Percentiles rank a stretch among this genome's conserved stretches.
Conservation (phyloP, 306 rosid genomes). For the Leucaena leucocephala region DNA sequence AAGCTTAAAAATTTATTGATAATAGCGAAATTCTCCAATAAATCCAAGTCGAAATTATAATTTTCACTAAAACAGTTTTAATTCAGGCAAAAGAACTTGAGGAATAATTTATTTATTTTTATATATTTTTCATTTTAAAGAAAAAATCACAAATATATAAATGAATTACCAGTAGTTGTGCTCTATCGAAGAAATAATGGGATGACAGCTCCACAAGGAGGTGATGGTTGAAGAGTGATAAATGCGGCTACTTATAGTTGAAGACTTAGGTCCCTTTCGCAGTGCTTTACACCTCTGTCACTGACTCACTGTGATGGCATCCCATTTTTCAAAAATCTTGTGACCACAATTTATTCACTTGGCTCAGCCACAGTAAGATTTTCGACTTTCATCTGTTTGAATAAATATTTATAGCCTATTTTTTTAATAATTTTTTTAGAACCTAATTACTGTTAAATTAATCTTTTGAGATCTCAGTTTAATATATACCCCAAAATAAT, state of each 20-base stretch:
- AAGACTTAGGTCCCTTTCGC: not conserved
- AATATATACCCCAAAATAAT: too few species aligned
- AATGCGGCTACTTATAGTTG: not conserved
- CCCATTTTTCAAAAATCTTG: too few species aligned
- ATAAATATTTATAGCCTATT: too few species aligned
- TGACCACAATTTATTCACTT: too few species aligned
- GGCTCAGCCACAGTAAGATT: too few species aligned
- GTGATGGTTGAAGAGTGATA: not conserved
- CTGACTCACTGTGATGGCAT: too few species aligned
- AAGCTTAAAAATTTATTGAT: too few species aligned
- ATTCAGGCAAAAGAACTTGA: not conserved
- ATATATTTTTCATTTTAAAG: not conserved
- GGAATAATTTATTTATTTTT: not conserved
- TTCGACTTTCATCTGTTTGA: too few species aligned
- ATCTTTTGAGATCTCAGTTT: too few species aligned
- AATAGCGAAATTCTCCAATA: not conserved
- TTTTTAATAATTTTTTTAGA: too few species aligned
- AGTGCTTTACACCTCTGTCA: too few species aligned
- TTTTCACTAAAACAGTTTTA: not conserved
- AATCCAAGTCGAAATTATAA: not conserved
- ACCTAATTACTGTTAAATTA: too few species aligned
- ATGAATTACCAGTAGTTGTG: not conserved
- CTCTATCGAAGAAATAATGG: not conserved
- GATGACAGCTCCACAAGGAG: not conserved
- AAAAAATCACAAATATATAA: not conserved